Evolutionary conservation across 2,329 filamentous ascomycete genomes (phyloP), one percentile per base, ranked within the genome.

Genomic region (Fusarium sp.): DNA sequence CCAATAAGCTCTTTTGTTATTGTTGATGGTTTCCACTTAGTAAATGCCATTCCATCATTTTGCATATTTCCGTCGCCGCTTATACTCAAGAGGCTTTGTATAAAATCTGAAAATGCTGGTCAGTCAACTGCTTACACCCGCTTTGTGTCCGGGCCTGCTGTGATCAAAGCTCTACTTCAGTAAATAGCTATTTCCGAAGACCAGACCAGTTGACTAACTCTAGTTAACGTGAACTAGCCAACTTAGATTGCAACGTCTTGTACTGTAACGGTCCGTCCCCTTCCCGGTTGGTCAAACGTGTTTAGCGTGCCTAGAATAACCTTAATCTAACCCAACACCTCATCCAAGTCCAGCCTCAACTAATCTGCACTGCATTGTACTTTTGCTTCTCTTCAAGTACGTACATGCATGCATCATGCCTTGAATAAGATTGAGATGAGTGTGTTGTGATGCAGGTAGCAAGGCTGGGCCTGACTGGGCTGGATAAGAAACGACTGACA

Each of bases 271-370:
- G 66, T 67, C 66, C 66, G 62, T 36, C 57, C 44, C 66, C 38
- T 58, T 62, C 51, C 61, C 34, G 54, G 54, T 33, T 36, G 20
- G 46, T 26, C 31, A 40, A 51, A 38, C 46, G 37, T 56, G 34
- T 60, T 64, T 70, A 70, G 67, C 67, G 67, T 57, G n/a, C 31
- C 23, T n/a, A 34, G 30, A 16, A 46, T 41, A 70, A 70, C 67
- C 54, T 70, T 70, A 70, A 70, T 59, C 62, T n/a, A 70, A 69
- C 62, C 50, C 54, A 63, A 36, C 34, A 64, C 7, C 20, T 10
- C 38, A 36, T 34, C n/a, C 45, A 28, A 33, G n/a, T 10, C 18
- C 18, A 11, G 20, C 18, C 45, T 44, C n/a, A 30, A 28, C 33
- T 37, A 36, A 28, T 8, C 47, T 28, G n/a, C 15, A n/a, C 36